Evolutionary conservation across 345 rosid genomes (phyloP), one percentile per base, ranked within the genome.

Genomic region (Citrus maxima): DNA sequence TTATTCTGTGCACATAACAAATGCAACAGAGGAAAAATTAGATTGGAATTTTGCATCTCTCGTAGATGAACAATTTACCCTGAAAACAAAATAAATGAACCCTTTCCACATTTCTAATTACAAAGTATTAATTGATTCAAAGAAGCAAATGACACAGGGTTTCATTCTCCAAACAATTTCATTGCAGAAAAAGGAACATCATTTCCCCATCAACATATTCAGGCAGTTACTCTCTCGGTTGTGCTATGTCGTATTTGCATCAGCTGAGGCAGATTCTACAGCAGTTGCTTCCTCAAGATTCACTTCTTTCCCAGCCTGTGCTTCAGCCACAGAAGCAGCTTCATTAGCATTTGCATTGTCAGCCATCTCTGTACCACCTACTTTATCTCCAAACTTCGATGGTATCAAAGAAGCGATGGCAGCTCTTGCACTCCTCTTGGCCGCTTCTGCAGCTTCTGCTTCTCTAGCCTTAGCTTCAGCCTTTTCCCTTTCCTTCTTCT

Each of bases 401-500:
- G 87, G 83, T 21, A 91, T 73, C 73, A 95, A 51, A 56, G 93
- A 87, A 72, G 91, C 68, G 30, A 95, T 77, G 0, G 86, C 89
- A 32, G 84, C 84, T 56, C 82, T 86, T 51, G 92, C 93, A 75
- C 87, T 87, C 82, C 84, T 89, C 89, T 88, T 93, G 66, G 93
- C 86, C 2, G 90, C 98, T 83, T 95, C 98, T 3, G 89, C 90
- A 49, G 85, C 97, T 81, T 86, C 97, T 1, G 62, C 79, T 86
- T 91, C 97, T 82, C 79, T 90, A 28, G 94, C 98, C 87, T 90
- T 90, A 25, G 95, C 98, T 84, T 95, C 98, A 22, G 94, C 98
- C 78, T 93, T 95, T 79, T 74, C 85, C 82, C 92, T 87, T 86
- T 90, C 95, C 83, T 95, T 95, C 76, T 92, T 93, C 72, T 91